Evolutionary conservation across 208 protist genomes (phyloP).

Genomic region (Tritrichomonas foetus): DNA sequence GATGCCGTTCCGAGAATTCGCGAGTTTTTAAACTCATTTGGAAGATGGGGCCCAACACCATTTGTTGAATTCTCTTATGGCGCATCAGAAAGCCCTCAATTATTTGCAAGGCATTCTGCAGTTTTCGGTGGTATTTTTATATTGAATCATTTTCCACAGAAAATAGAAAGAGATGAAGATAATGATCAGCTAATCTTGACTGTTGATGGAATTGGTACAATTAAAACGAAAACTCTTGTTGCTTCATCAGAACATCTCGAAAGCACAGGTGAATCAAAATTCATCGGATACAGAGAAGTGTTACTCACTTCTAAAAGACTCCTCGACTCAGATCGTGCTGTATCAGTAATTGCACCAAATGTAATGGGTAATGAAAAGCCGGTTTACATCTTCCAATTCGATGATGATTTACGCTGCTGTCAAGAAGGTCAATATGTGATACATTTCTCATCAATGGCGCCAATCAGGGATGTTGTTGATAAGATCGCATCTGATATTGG

Average conservation of each 20-base stretch:
- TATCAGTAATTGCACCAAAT: not conserved
- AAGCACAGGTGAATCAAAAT: not conserved
- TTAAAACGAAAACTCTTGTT: not conserved
- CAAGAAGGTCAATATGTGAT: not conserved
- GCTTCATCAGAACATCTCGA: not conserved
- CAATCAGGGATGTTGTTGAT: not conserved
- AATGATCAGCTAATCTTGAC: not conserved
- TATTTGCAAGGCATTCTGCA: not conserved
- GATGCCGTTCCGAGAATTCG: not conserved
- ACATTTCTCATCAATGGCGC: not conserved
- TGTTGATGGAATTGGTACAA: not conserved
- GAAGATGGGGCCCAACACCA: not conserved
- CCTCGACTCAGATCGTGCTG: not conserved
- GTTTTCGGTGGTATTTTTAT: constrained; percentile 36
- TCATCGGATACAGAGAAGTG: not conserved
- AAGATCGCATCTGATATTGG: too few species aligned
- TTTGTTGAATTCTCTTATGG: not conserved
- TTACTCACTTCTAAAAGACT: not conserved
- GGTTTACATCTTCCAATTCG: not conserved
- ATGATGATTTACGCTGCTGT: not conserved
- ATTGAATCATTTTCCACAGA: not conserved
- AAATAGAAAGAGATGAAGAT: not conserved
- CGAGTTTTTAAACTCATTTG: not conserved
- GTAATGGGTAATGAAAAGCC: not conserved
- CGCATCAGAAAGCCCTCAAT: not conserved